Evolutionary conservation across 2,329 filamentous ascomycete species (phyloP).

Genomic region (Microsporum ferrugineum): DNA sequence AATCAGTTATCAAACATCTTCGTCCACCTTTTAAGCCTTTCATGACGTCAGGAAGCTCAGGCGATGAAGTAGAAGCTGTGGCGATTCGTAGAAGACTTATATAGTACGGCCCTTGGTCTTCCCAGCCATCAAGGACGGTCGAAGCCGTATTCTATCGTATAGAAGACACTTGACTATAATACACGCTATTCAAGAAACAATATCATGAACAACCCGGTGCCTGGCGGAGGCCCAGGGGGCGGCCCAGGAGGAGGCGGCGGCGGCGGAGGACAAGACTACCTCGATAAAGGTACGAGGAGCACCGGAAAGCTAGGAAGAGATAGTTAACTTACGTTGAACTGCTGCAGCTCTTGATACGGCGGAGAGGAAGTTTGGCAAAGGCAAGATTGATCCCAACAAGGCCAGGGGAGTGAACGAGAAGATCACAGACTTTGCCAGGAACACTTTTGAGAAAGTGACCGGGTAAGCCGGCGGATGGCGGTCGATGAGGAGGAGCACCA

Average conservation of each 20-base stretch:
- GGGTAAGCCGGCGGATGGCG: background rate
- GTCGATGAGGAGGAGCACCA: background rate
- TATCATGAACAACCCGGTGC: background rate
- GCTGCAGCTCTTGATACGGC: background rate
- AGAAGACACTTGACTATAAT: background rate
- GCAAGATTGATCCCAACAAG: slow-evolving; percentile 1
- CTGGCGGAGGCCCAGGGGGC: background rate
- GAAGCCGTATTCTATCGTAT: no score
- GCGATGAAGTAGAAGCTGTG: background rate
- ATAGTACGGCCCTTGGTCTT: background rate
- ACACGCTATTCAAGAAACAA: background rate
- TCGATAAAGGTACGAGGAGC: background rate
- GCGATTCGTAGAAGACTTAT: background rate
- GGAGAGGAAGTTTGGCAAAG: slow-evolving; percentile 3
- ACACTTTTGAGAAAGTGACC: background rate
- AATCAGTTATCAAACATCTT: background rate
- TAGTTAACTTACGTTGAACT: background rate
- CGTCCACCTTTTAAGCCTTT: background rate
- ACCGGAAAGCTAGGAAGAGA: background rate
- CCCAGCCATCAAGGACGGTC: background rate
- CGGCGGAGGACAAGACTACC: background rate
- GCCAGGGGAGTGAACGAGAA: background rate
- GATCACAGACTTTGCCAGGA: background rate
- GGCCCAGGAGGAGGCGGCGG: background rate
- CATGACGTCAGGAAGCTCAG: background rate